These are phyloP conservation scores for Pleoardoris graminearum DNA, from an alignment of 2,329 filamentous ascomycete genomes.

Conservation along the genomic window DNA sequence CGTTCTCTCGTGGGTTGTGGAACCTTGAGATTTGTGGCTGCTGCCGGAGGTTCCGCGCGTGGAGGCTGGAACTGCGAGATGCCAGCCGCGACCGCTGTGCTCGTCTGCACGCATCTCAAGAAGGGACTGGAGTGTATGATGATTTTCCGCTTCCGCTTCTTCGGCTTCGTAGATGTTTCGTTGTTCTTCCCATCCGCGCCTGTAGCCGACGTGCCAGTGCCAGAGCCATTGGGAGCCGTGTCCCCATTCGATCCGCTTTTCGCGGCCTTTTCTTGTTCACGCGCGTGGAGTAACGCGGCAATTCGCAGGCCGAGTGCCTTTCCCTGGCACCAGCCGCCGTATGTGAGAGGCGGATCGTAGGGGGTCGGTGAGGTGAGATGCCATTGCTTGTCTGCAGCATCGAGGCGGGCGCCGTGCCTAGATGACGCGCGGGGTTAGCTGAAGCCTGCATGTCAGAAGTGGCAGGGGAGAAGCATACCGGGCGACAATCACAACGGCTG, in stretches of 20 bases:
- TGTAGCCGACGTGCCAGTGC: too few relatives aligned
- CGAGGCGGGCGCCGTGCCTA: slow-evolving; percentile 89
- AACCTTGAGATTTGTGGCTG: slow-evolving; percentile 26
- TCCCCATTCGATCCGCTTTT: slow-evolving; percentile 23
- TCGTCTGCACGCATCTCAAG: slow-evolving; percentile 88
- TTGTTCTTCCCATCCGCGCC: slow-evolving; percentile 13
- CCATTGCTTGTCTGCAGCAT: slow-evolving; percentile 94
- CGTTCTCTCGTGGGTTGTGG: slow-evolving; percentile 24
- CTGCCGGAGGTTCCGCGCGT: slow-evolving; percentile 10
- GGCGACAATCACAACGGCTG: slow-evolving; percentile 55
- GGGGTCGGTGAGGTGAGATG: slow-evolving; percentile 89
- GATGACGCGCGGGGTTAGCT: slow-evolving; percentile 19
- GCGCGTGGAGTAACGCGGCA: slow-evolving; percentile 65
- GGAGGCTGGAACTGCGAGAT: slow-evolving; percentile 66
- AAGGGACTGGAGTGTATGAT: slow-evolving; percentile 94
- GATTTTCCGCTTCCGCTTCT: slow-evolving; percentile 70
- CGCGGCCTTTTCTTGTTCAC: slow-evolving; percentile 52
- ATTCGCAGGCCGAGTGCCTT: slow-evolving; percentile 82
- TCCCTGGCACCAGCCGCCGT: slow-evolving; percentile 89
- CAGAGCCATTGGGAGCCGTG: slow-evolving; percentile 26
- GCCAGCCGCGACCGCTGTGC: slow-evolving; percentile 83
- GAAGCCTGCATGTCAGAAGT: slow-evolving; percentile 1
- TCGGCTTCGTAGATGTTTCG: slow-evolving; percentile 43
- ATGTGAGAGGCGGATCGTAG: slow-evolving; percentile 93
- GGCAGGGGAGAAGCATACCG: slow-evolving; percentile 39